A percentile compares a stretch with the other conserved stretches of the same genome.
Conservation (phyloP, 139 green algal species). For the Coccomyxa sp. region DNA sequence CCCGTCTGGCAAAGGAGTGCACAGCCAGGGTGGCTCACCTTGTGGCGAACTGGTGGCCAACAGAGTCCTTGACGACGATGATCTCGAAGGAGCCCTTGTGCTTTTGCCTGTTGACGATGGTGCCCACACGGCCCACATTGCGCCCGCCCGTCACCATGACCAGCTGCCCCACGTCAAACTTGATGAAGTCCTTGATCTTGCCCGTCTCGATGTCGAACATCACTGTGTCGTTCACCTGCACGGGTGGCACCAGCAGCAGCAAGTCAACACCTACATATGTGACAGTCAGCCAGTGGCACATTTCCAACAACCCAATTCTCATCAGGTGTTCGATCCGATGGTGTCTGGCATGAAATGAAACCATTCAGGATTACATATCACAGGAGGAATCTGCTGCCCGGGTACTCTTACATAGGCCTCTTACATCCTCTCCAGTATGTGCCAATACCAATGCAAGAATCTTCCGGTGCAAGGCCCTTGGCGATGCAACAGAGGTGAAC, state of each 20-base stretch:
- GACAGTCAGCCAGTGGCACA: neutral
- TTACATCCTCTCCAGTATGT: no score
- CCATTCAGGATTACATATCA: neutral
- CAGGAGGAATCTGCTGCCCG: no score
- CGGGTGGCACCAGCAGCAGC: neutral
- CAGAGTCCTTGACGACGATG: conserved; percentile 91
- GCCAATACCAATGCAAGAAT: no score
- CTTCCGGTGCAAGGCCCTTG: no score
- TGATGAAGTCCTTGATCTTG: conserved; percentile 94
- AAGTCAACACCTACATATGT: neutral
- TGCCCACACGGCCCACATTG: conserved; percentile 92
- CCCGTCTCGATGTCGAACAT: conserved; percentile 95
- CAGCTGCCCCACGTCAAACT: conserved; percentile 97
- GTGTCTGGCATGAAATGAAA: neutral
- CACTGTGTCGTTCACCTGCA: conserved; percentile 91
- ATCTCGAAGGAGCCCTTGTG: conserved; percentile 96
- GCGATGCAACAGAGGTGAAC: no score
- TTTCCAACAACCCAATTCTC: neutral
- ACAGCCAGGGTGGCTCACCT: conserved; percentile 26
- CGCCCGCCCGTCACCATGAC: conserved; percentile 87
- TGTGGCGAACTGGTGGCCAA: conserved; percentile 93
- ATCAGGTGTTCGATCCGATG: neutral
- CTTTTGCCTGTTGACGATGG: conserved; percentile 91
- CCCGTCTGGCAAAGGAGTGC: neutral
- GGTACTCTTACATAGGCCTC: no score